A percentile compares a stretch with the other conserved stretches of the same genome.
phyloP scores from a whole-genome alignment of 345 rosid genomes.

The Anacardium occidentale region DNA sequence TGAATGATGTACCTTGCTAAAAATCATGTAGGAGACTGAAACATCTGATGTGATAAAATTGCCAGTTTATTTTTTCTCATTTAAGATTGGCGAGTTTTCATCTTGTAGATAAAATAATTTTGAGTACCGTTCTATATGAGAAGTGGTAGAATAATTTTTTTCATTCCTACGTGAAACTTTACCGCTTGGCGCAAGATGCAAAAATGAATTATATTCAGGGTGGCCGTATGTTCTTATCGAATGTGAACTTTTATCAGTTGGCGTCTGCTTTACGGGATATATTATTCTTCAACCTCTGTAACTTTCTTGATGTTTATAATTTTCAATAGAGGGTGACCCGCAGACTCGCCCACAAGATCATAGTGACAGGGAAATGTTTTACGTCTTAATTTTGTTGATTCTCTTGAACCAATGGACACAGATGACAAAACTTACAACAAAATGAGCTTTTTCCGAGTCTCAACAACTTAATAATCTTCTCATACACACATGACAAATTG shows the following conservation, averaged over 20 bases:
- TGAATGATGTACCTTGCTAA: slow-evolving; percentile 11
- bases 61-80: slow-evolving; percentile 26
- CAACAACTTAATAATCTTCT: background rate
- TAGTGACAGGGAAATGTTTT: too few species aligned
- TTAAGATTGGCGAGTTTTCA: slow-evolving; percentile 3
- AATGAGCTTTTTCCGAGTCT: background rate
- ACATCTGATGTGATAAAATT: slow-evolving; percentile 14
- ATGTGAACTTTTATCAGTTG: background rate
- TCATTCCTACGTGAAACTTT: too few species aligned
- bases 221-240: background rate
- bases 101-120: slow-evolving; percentile 22
- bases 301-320: background rate
- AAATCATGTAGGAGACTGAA: slow-evolving; percentile 30
- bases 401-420: background rate
- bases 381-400: too few species aligned
- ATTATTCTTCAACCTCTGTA: background rate
- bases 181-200: too few species aligned
- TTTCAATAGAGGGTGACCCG: background rate
- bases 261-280: background rate
- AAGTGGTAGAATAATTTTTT: background rate
- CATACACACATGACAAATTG: background rate
- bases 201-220: too few species aligned
- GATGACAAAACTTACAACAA: background rate
- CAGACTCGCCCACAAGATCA: too few species aligned
- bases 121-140: background rate